A percentile compares a stretch with the other conserved stretches of the same genome.
Evolutionary conservation across 768 basidiomycete species (phyloP).

Genomic region (Phanerochaete carnosa): DNA sequence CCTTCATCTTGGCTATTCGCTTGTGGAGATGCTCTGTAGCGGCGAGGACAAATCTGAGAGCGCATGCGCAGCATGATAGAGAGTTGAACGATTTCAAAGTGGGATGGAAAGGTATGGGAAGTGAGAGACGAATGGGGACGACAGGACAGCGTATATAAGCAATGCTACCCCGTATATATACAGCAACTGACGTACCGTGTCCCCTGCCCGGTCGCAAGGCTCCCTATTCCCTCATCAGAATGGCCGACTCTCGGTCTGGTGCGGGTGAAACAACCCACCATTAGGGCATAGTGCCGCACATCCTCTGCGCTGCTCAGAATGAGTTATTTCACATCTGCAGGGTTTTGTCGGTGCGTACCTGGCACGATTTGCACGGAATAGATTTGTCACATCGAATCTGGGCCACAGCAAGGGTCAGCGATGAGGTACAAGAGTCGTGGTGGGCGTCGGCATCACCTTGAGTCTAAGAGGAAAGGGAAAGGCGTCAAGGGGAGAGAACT

Average conservation of each 20-base stretch:
- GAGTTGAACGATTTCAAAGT: not conserved
- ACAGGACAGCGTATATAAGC: not conserved
- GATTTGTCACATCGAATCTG: slow-evolving; percentile 82
- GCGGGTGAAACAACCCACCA: slow-evolving; percentile 35
- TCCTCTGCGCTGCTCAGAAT: slow-evolving; percentile 48
- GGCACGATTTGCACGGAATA: slow-evolving; percentile 76
- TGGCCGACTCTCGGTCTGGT: not conserved
- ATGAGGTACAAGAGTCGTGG: not conserved
- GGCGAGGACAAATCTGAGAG: slow-evolving; percentile 57
- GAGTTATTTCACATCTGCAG: not conserved
- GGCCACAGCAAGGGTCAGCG: not conserved
- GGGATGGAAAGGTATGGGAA: slow-evolving; percentile 1
- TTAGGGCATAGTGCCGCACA: slow-evolving; percentile 72
- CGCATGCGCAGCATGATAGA: not conserved
- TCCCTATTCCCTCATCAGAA: slow-evolving; percentile 38
- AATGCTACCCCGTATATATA: not conserved
- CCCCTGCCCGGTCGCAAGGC: slow-evolving; percentile 76
- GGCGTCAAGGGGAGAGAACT: slow-evolving; percentile 1
- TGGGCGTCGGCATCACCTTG: slow-evolving; percentile 18
- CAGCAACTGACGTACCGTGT: slow-evolving; percentile 46
- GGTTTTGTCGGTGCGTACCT: slow-evolving; percentile 34
- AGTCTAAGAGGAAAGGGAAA: slow-evolving; percentile 16
- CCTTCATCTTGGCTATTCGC: slow-evolving; percentile 64
- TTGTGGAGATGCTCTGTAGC: slow-evolving; percentile 63
- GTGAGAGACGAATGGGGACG: not conserved